These are phyloP conservation scores for Endocalyx cinctus DNA, from an alignment of 2,329 filamentous ascomycete species.

Conservation along the genomic window DNA sequence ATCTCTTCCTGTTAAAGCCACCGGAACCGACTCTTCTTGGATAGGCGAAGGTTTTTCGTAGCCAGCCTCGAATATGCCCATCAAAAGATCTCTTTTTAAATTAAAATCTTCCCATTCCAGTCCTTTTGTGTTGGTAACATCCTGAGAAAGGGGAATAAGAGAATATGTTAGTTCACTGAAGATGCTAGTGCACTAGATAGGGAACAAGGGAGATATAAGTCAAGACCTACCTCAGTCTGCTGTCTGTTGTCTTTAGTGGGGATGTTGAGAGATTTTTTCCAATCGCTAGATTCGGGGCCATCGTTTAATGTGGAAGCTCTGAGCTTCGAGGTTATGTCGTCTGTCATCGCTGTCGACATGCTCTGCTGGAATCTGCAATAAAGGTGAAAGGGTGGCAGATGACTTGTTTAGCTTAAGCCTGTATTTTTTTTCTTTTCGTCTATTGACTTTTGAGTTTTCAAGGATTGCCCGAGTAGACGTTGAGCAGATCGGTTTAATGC, in stretches of 20 bases:
- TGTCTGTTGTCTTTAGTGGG: slow-evolving; percentile 71
- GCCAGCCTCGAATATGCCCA: slow-evolving; percentile 98
- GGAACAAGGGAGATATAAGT: too few relatives aligned
- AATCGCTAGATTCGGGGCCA: slow-evolving; percentile 54
- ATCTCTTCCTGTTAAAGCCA: slow-evolving; percentile 90
- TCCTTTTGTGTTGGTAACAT: slow-evolving; percentile 97
- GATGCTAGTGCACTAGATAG: too few relatives aligned
- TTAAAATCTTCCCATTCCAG: slow-evolving; percentile 97
- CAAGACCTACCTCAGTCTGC: slow-evolving; percentile 68
- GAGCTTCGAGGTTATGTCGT: slow-evolving; percentile 25
- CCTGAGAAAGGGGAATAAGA: slow-evolving; percentile 46
- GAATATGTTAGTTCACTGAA: too few relatives aligned
- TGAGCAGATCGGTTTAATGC: too few relatives aligned
- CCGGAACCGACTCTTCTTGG: slow-evolving; percentile 97
- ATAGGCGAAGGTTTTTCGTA: slow-evolving; percentile 99
- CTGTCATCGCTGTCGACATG: slow-evolving; percentile 24
- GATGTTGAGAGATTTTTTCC: slow-evolving; percentile 69
- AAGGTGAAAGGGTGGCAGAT: slow-evolving; percentile 3
- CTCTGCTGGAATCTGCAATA: slow-evolving; percentile 30
- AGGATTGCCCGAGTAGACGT: too few relatives aligned
- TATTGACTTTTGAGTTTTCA: too few relatives aligned
- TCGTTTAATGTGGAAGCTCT: slow-evolving; percentile 42
- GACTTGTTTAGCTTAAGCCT: slow-evolving; percentile 1
- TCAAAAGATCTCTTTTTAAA: slow-evolving; percentile 90
- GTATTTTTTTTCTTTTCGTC: too few relatives aligned